Evolutionary conservation across 768 basidiomycete species (phyloP), one percentile per base, ranked within the genome.

Genomic region (Amanita fuliginea): DNA sequence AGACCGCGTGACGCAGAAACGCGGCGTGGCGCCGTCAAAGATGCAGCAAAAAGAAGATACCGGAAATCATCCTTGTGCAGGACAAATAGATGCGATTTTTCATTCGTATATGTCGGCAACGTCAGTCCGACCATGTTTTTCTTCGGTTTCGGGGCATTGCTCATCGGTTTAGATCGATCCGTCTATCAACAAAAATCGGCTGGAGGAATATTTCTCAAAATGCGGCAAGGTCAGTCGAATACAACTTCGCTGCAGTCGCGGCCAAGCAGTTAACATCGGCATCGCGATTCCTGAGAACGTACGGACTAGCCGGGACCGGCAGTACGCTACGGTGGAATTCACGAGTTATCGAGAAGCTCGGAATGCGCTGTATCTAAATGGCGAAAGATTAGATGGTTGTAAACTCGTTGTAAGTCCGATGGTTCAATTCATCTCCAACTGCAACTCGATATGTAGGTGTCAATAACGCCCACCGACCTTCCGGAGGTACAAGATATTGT

Each of bases 91-190:
- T 35, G 39, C 39, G 47, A 51, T 18, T 60, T 59, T 49, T 61
- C 59, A 28, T 67, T 65, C 51, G 69, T 78, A 19, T 83, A 68
- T 55, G 76, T 82, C 16, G 82, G 83, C 35, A 84, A 84, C 58
- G 83, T 84, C 55, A 53, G 79, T 66, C 11, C 9, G 19, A 44
- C 32, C 16, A 10, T 4, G 5, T 33, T 7, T 28, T 8, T 30
- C 42, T 37, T 21, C 6, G 46, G 40, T 41, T 19, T 9, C 28
- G 39, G 47, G 28, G 47, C 9, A 18, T 54, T 51, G 46, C 28
- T 39, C 18, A 30, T 49, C 40, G 33, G 47, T 42, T 30, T 52
- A 71, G 68, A 42, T 72, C 26, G 58, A 65, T 37, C 62, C 69
- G 8, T 55, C 60, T 2, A 67, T 72, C 42, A 67, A 61, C 16